These are phyloP conservation scores for Claviceps monticola DNA, from an alignment of 2,329 filamentous ascomycete species.

Conservation along the genomic window DNA sequence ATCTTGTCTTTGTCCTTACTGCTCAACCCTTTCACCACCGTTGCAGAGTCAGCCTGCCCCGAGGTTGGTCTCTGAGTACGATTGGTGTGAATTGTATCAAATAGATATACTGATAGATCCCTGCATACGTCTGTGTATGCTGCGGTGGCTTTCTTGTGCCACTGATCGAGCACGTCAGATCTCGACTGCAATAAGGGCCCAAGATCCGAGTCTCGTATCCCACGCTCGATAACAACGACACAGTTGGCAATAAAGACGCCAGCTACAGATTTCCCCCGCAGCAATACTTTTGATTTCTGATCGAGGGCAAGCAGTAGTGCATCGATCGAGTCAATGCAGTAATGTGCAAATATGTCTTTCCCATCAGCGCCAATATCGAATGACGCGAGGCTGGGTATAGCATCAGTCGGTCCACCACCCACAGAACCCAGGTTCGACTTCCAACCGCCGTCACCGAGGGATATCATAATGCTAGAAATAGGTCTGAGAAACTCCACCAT, in stretches of 20 bases:
- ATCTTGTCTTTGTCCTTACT: conserved; percentile 93
- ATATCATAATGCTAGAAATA: conserved; percentile 80
- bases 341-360: conserved; percentile 75
- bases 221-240: conserved; percentile 69
- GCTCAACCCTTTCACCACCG: conserved; percentile 68
- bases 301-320: conserved; percentile 63
- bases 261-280: conserved; percentile 64
- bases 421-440: conserved; percentile 36
- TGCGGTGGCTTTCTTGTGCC: conserved; percentile 74
- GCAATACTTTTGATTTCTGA: conserved; percentile 53
- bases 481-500: conserved; percentile 80
- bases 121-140: conserved; percentile 81
- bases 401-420: conserved; percentile 44
- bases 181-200: conserved; percentile 53
- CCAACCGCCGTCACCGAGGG: conserved; percentile 89
- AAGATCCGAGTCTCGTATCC: conserved; percentile 71
- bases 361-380: conserved; percentile 87
- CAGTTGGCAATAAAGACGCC: conserved; percentile 90
- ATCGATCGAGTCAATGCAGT: conserved; percentile 81
- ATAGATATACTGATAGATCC: conserved; percentile 69
- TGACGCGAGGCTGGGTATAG: conserved; percentile 56
- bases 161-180: conserved; percentile 57
- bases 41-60: conserved; percentile 61
- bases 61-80: conserved; percentile 59
- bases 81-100: conserved; percentile 87